These are phyloP conservation scores for Cyberlindnera euphorbiae DNA, from an alignment of 805 yeast genomes.

Conservation along the genomic window DNA sequence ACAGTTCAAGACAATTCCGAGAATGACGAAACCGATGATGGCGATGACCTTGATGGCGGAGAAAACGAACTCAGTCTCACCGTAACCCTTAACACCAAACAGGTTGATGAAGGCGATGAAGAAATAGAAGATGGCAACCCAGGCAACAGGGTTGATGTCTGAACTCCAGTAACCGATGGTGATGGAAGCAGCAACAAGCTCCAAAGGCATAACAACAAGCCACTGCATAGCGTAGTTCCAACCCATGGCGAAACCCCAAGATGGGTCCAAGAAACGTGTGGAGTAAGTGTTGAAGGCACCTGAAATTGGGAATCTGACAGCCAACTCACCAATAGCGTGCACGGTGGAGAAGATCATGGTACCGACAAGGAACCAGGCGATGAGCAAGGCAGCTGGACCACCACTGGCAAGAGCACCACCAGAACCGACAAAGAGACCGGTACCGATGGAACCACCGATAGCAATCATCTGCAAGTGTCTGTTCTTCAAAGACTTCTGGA, in stretches of 20 bases:
- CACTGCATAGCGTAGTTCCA: slow-evolving; percentile 53
- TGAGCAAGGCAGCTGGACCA: slow-evolving; percentile 48
- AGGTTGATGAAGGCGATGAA: slow-evolving; percentile 41
- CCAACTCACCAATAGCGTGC: slow-evolving; percentile 55
- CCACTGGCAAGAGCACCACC: slow-evolving; percentile 56
- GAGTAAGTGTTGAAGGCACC: slow-evolving; percentile 60
- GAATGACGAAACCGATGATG: slow-evolving; percentile 56
- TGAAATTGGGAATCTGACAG: slow-evolving; percentile 57
- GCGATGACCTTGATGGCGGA: slow-evolving; percentile 67
- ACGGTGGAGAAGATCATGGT: slow-evolving; percentile 44
- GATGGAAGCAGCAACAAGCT: slow-evolving; percentile 50
- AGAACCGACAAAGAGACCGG: slow-evolving; percentile 75
- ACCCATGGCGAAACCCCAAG: slow-evolving; percentile 60
- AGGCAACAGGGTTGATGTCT: slow-evolving; percentile 39
- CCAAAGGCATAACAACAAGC: slow-evolving; percentile 45
- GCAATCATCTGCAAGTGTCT: slow-evolving; percentile 39
- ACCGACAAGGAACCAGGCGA: slow-evolving; percentile 46
- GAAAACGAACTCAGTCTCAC: slow-evolving; percentile 50
- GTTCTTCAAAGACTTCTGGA: slow-evolving; percentile 33
- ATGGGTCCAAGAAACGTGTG: slow-evolving; percentile 50
- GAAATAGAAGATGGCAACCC: slow-evolving; percentile 45
- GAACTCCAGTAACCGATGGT: slow-evolving; percentile 48
- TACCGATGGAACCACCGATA: slow-evolving; percentile 76
- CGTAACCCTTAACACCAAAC: slow-evolving; percentile 50
- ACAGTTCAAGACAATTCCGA: slow-evolving; percentile 51